phyloP scores from a whole-genome alignment of 2,329 filamentous ascomycete species.

The Penicillium sp. region DNA sequence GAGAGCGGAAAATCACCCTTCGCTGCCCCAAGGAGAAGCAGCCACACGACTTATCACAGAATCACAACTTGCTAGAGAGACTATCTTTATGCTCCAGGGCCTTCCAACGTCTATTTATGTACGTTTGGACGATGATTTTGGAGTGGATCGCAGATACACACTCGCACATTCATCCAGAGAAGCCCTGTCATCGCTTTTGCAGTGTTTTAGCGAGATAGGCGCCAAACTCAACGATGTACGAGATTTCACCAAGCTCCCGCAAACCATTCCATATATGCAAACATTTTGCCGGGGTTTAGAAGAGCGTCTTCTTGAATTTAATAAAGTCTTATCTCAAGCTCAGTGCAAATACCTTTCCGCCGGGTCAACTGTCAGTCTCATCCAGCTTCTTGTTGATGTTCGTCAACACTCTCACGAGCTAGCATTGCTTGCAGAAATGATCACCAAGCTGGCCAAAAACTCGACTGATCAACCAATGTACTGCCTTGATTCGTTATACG shows the following conservation, averaged over 20 bases:
- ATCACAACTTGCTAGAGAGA: constrained; percentile 70
- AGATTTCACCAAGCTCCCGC: constrained; percentile 46
- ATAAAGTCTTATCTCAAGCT: constrained; percentile 56
- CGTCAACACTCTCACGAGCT: constrained; percentile 55
- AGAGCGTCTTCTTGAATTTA: constrained; percentile 57
- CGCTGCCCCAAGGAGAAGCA: constrained; percentile 13
- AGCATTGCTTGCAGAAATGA: constrained; percentile 59
- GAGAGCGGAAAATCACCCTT: constrained; percentile 32
- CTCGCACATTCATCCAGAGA: constrained; percentile 34
- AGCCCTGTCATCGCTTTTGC: constrained; percentile 33
- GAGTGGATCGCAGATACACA: constrained; percentile 39
- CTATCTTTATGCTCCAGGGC: constrained; percentile 80
- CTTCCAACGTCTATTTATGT: constrained; percentile 70
- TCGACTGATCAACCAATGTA: constrained; percentile 57
- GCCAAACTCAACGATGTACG: constrained; percentile 49
- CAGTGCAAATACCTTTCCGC: constrained; percentile 61
- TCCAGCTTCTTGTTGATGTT: constrained; percentile 60
- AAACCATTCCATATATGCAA: constrained; percentile 62
- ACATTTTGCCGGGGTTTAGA: constrained; percentile 67
- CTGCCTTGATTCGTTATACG: constrained; percentile 76
- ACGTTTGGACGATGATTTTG: constrained; percentile 35
- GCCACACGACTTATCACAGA: constrained; percentile 57
- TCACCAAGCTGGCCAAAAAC: constrained; percentile 55
- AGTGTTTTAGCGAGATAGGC: constrained; percentile 50
- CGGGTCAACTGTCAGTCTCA: constrained; percentile 61